Percentiles rank a stretch among this genome's conserved stretches.
phyloP scores from a whole-genome alignment of 2,329 filamentous ascomycete genomes.

The Colletotrichum sp. region DNA sequence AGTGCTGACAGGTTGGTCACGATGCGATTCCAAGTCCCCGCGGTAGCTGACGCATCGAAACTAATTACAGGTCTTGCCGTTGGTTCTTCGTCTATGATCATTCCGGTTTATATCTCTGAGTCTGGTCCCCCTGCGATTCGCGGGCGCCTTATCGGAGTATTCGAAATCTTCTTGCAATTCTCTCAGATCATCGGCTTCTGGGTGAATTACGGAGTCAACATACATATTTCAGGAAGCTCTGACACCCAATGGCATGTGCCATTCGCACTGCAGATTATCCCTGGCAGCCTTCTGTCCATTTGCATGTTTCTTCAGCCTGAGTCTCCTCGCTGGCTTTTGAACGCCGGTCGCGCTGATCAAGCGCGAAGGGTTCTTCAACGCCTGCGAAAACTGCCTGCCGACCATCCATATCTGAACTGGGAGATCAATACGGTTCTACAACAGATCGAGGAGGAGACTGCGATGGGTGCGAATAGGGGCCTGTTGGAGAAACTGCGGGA shows the following conservation, averaged over 20 bases:
- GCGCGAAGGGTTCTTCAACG: slow-evolving; percentile 41
- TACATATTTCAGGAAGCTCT: slow-evolving; percentile 20
- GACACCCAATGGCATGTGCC: slow-evolving; percentile 46
- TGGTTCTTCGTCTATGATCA: slow-evolving; percentile 53
- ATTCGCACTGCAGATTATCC: slow-evolving; percentile 45
- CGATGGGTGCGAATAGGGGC: not conserved
- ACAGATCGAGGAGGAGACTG: slow-evolving; percentile 59
- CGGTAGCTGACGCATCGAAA: slow-evolving; percentile 37
- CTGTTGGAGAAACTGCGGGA: slow-evolving; percentile 7
- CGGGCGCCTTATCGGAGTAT: slow-evolving; percentile 55
- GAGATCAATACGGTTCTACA: slow-evolving; percentile 59
- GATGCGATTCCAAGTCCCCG: slow-evolving; percentile 26
- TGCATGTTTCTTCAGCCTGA: slow-evolving; percentile 39
- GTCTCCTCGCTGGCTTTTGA: slow-evolving; percentile 39
- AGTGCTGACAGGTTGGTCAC: slow-evolving; percentile 53
- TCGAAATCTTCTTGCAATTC: slow-evolving; percentile 56
- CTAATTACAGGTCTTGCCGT: slow-evolving; percentile 51
- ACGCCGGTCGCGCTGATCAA: slow-evolving; percentile 40
- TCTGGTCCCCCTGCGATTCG: slow-evolving; percentile 57
- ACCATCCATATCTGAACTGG: slow-evolving; percentile 44
- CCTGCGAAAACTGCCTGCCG: slow-evolving; percentile 38
- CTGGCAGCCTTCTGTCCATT: slow-evolving; percentile 37
- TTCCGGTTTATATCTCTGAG: slow-evolving; percentile 64
- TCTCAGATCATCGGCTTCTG: slow-evolving; percentile 54
- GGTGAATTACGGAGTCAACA: slow-evolving; percentile 34